Conservation (phyloP, 2,329 filamentous ascomycete species). For the Neurospora sp. region DNA sequence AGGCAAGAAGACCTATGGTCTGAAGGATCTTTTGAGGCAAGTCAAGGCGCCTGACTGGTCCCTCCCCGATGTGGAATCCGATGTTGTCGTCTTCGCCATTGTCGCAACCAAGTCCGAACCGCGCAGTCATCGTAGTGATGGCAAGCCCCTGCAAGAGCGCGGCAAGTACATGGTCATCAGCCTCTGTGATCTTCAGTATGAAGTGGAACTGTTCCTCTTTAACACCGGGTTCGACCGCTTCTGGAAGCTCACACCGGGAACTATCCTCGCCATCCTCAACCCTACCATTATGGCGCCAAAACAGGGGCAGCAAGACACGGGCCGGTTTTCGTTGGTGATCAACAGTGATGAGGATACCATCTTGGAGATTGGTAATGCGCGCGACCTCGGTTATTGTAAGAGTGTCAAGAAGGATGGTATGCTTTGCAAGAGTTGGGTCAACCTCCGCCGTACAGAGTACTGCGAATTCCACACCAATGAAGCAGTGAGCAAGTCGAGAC, state of each 20-base stretch:
- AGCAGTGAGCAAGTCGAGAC: slow-evolving; percentile 57
- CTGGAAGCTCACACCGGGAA: slow-evolving; percentile 90
- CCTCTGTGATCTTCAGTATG: slow-evolving; percentile 80
- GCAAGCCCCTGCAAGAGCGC: slow-evolving; percentile 43
- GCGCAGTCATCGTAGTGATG: slow-evolving; percentile 42
- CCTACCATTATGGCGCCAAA: slow-evolving; percentile 84
- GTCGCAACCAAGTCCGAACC: slow-evolving; percentile 84
- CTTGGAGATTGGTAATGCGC: slow-evolving; percentile 74
- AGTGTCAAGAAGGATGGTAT: slow-evolving; percentile 75
- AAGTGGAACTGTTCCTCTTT: slow-evolving; percentile 87
- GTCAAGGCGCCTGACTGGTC: slow-evolving; percentile 78
- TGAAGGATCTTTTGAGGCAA: slow-evolving; percentile 70
- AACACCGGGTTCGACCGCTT: slow-evolving; percentile 82
- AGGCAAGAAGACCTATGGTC: slow-evolving; percentile 63
- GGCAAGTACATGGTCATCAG: slow-evolving; percentile 91
- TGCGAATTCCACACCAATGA: slow-evolving; percentile 90
- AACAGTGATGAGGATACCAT: slow-evolving; percentile 81
- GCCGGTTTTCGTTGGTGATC: slow-evolving; percentile 76
- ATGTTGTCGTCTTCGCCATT: slow-evolving; percentile 82
- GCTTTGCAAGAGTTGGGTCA: slow-evolving; percentile 74
- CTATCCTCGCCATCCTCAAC: slow-evolving; percentile 84
- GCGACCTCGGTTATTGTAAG: slow-evolving; percentile 85
- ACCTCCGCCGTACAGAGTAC: slow-evolving; percentile 76
- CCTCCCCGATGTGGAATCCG: slow-evolving; percentile 71
- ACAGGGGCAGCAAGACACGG: slow-evolving; percentile 62